Evolutionary conservation across 116 monocot genomes (phyloP), one percentile per base, ranked within the genome.

Genomic region (Dioscorea cayenensis): DNA sequence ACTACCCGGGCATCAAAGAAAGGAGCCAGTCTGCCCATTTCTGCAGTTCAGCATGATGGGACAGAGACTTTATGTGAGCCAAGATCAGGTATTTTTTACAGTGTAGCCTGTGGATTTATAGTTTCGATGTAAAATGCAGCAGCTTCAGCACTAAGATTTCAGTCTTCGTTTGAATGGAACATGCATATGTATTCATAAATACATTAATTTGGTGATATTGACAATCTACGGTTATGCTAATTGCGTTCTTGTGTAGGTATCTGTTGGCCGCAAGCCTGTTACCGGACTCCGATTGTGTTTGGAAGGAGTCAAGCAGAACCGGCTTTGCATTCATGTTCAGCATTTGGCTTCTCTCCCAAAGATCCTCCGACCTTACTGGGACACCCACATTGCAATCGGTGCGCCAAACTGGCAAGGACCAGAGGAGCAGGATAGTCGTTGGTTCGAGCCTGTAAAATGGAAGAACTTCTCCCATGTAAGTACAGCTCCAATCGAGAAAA

Each of bases 1-100:
- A 7, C 69, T 82, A 62, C 92, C 84, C 12, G 90, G 90, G 22
- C 82, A 79, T 75, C 82, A 82, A 76, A 86, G 88, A 74, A 96
- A 84, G 68, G 88, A 84, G 21, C 92, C 92, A 52, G 82, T 92
- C 49, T 92, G 90, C 75, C 92, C 88, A 12, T 79, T 68, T 77
- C 69, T 96, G 78, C 96, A 90, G 69, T 92, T 92, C 77, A 96
- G 90, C 77, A 71, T 96, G 18, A 92, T 96, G 90, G 92, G 92
- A 1, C 84, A 86, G 36, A 96, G 84, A 73, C 79, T 96, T 16
- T 90, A 88, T 67, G 71, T 96, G 36, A 92, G 96, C 81, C 84
- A 80, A 83, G 90, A 92, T 28, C 92, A 92, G 92, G 96, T 91
- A 83, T 20, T 12, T 11, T 27, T 23, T 27, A 11, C 7, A 7